Base-by-base conservation (phyloP, 1,284 basidiomycete species). In the Leccinum pseudoinsigne region DNA sequence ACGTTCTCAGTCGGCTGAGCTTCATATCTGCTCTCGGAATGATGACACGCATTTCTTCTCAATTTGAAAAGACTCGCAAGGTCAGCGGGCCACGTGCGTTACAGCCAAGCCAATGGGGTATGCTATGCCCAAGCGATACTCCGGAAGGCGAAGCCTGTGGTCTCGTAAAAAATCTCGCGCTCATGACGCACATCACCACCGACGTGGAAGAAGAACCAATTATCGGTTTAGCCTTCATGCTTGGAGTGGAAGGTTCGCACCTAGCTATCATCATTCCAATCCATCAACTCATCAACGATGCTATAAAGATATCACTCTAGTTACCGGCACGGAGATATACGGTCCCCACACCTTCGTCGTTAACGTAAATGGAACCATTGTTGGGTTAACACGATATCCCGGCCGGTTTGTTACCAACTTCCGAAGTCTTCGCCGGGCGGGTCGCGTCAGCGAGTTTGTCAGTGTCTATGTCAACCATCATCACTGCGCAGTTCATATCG, bases 121-220 rank as follows among this genome's bases (percentile, higher is more conserved):
- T 99, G 85, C 82, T 99, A 23, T 99, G 97, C 78, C 94, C 97
- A 0, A 96, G 94, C 73, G 97, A 99, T 78, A 99, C 98, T 4
- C 97, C 97, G 0, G 97, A 99, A 88, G 98, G 97, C 74, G 97
- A 99, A 79, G 97, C 97, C 6, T 99, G 97, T 75, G 97, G 97
- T 59, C 81, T 99, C 64, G 98, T 99, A 57, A 99, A 99, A 82
- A 99, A 99, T 77, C 80, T 99, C 63, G 98, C 97, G 2, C 84
- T 99, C 51, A 99, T 99, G 96, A 99, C 98, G 3, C 98, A 99
- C 77, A 99, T 99, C 77, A 99, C 97, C 12, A 99, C 98, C 26
- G 97, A 99, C 76, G 95, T 97, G 18, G 95, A 97, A 66, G 97
- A 99, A 77, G 93, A 90, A 67, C 96, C 97, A 3, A 93, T 99